A percentile compares a stretch with the other conserved stretches of the same genome.
Evolutionary conservation across 129 eudicot genomes (phyloP).

Genomic region (Kitagawia praeruptora): DNA sequence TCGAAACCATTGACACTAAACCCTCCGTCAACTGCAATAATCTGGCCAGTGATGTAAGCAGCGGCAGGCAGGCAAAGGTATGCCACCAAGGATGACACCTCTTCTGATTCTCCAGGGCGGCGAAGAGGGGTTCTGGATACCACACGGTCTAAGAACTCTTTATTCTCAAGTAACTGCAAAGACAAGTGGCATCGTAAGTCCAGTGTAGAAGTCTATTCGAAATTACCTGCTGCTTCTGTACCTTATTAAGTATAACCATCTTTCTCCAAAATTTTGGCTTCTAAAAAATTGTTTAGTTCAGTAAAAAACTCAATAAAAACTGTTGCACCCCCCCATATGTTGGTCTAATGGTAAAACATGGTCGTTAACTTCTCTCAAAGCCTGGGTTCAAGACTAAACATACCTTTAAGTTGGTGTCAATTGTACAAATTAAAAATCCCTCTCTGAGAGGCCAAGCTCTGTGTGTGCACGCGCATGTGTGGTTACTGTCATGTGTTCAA

Average conservation of each 20-base stretch:
- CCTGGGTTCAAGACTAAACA: not conserved
- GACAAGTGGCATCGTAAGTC: not conserved
- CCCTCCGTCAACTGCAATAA: slow-evolving; percentile 74
- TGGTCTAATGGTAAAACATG: too few species aligned
- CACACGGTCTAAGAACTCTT: slow-evolving; percentile 52
- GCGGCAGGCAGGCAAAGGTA: slow-evolving; percentile 89
- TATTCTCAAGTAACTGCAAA: slow-evolving; percentile 41
- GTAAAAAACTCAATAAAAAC: too few species aligned
- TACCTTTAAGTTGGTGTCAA: not conserved
- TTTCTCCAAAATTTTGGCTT: not conserved
- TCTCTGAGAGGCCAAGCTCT: not conserved
- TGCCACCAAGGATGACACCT: slow-evolving; percentile 68
- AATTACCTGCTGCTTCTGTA: not conserved
- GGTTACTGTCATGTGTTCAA: not conserved
- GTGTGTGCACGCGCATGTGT: not conserved
- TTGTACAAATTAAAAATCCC: not conserved
- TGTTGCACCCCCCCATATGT: not conserved
- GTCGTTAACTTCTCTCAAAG: not conserved
- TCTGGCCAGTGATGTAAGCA: slow-evolving; percentile 76
- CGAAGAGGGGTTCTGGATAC: slow-evolving; percentile 59
- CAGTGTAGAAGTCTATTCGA: not conserved
- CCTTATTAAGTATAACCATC: not conserved
- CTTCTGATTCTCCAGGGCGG: slow-evolving; percentile 60
- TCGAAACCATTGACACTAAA: slow-evolving; percentile 48
- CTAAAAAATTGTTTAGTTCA: too few species aligned